These are phyloP conservation scores for Ceratocystis papillata DNA, from an alignment of 2,329 filamentous ascomycete species.

Conservation along the genomic window DNA sequence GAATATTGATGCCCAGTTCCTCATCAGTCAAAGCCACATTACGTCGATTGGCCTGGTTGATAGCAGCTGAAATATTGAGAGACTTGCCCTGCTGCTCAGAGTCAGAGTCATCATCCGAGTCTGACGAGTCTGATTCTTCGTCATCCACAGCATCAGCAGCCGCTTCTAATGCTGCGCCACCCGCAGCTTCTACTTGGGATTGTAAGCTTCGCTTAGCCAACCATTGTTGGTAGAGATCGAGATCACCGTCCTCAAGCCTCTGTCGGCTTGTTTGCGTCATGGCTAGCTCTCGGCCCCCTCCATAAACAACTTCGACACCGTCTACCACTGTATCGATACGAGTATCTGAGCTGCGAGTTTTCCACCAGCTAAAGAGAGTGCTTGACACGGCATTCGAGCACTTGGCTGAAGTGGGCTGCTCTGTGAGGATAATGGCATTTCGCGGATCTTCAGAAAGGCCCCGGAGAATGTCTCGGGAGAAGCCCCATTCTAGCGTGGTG, in stretches of 20 bases:
- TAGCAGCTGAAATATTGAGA: slow-evolving; percentile 73
- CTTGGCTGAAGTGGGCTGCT: slow-evolving; percentile 48
- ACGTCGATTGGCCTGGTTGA: slow-evolving; percentile 73
- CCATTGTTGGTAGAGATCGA: slow-evolving; percentile 80
- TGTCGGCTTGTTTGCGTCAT: slow-evolving; percentile 51
- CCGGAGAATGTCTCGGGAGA: slow-evolving; percentile 70
- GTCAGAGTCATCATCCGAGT: slow-evolving; percentile 79
- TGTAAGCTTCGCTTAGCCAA: slow-evolving; percentile 79
- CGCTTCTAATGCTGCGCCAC: slow-evolving; percentile 57
- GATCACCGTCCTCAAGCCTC: slow-evolving; percentile 62
- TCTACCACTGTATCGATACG: slow-evolving; percentile 48
- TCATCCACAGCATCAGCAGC: slow-evolving; percentile 60
- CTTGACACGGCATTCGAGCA: slow-evolving; percentile 43
- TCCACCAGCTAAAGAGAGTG: slow-evolving; percentile 72
- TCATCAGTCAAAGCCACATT: slow-evolving; percentile 80
- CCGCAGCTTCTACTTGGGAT: slow-evolving; percentile 57
- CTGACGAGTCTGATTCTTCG: slow-evolving; percentile 75
- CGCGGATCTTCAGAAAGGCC: slow-evolving; percentile 62
- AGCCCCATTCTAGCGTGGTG: slow-evolving; percentile 84
- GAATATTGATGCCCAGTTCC: slow-evolving; percentile 81
- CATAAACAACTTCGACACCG: slow-evolving; percentile 55
- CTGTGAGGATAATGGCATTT: slow-evolving; percentile 81
- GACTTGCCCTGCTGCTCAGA: slow-evolving; percentile 84
- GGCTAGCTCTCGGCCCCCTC: slow-evolving; percentile 50
- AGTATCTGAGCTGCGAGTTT: slow-evolving; percentile 50